A percentile compares a stretch with the other conserved stretches of the same genome.
phyloP scores from a whole-genome alignment of 2,329 filamentous ascomycete genomes.

The Ophiosphaerella narmari region DNA sequence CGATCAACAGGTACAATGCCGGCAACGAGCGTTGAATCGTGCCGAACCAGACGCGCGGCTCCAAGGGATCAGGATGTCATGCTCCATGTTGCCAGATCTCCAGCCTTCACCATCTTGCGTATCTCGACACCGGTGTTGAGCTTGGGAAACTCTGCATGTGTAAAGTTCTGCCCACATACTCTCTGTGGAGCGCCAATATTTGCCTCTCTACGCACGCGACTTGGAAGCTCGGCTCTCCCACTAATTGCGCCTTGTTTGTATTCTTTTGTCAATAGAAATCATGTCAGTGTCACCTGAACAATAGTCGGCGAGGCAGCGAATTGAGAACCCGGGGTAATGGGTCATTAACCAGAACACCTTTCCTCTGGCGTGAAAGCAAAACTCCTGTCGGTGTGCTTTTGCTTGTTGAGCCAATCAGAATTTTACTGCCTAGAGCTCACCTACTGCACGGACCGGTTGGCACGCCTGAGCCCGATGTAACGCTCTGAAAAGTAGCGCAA shows the following conservation, averaged over 20 bases:
- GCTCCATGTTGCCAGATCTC: background rate
- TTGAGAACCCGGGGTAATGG: slow-evolving; percentile 18
- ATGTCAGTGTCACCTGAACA: slow-evolving; percentile 2
- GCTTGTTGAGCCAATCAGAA: slow-evolving; percentile 16
- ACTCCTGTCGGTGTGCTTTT: slow-evolving; percentile 18
- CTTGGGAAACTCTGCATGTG: background rate
- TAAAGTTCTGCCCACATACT: background rate
- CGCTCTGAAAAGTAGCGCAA: slow-evolving; percentile 20
- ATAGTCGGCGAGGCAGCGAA: slow-evolving; percentile 23
- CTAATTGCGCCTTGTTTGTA: too few relatives aligned
- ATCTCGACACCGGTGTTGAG: too few relatives aligned
- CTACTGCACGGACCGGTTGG: slow-evolving; percentile 8
- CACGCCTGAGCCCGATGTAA: slow-evolving; percentile 21
- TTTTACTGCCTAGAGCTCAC: slow-evolving; percentile 1
- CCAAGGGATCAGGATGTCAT: slow-evolving; percentile 14
- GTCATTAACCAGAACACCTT: slow-evolving; percentile 11
- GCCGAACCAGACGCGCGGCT: slow-evolving; percentile 28
- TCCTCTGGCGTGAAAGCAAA: slow-evolving; percentile 8
- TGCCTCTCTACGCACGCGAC: background rate
- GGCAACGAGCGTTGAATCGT: slow-evolving; percentile 18
- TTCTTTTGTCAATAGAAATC: background rate
- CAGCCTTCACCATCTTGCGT: background rate
- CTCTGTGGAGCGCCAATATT: background rate
- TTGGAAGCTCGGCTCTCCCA: background rate
- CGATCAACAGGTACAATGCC: slow-evolving; percentile 30